Percentiles rank a stretch among this genome's conserved stretches.
These are phyloP conservation scores for Urostyla sp. DNA, from an alignment of 73 alveolate genomes.

Conservation along the genomic window DNA sequence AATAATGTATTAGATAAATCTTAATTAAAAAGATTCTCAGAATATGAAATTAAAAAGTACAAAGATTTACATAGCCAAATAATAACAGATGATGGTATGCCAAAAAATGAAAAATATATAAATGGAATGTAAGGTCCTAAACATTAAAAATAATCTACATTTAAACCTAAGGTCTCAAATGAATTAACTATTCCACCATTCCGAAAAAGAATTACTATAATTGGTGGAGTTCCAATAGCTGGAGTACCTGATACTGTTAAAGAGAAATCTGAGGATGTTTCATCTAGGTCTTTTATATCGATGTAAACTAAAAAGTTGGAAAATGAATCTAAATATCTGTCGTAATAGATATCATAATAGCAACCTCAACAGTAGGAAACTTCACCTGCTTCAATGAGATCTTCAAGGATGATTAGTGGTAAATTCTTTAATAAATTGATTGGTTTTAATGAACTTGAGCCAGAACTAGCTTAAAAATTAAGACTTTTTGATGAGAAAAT, in stretches of 20 bases:
- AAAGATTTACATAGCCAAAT: constrained; percentile 11
- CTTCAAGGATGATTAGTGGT: neutral
- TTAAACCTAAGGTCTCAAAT: neutral
- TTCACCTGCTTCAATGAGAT: neutral
- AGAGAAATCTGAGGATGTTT: neutral
- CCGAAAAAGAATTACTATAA: neutral
- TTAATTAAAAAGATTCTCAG: neutral
- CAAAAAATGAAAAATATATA: neutral
- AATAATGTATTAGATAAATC: neutral
- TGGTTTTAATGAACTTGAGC: constrained; percentile 25
- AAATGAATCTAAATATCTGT: too few relatives aligned
- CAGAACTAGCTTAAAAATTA: constrained; percentile 10
- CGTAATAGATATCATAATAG: too few relatives aligned
- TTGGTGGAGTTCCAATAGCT: neutral
- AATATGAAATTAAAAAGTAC: constrained; percentile 32
- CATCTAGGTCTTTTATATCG: neutral
- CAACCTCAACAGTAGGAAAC: neutral
- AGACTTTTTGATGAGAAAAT: constrained; percentile 2
- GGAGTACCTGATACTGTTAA: too few relatives aligned
- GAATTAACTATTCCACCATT: neutral
- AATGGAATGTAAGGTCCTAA: neutral
- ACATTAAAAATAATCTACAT: neutral
- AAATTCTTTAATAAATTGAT: neutral
- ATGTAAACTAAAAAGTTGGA: too few relatives aligned
- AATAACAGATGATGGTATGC: constrained; percentile 26